Conservation (phyloP, 2,329 filamentous ascomycete genomes). For the Hypoxylon sp. region DNA sequence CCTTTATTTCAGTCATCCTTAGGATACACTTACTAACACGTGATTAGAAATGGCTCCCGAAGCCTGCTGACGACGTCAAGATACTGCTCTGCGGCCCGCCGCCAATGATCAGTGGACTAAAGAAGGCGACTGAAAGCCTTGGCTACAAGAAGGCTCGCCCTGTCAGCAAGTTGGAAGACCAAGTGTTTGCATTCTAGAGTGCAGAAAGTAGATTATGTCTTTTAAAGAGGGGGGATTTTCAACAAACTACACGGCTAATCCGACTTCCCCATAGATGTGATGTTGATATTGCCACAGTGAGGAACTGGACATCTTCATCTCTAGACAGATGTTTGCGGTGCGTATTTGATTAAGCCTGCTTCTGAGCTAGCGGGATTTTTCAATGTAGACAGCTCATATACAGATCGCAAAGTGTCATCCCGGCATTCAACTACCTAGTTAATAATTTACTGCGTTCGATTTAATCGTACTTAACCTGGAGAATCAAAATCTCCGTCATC, state of each 20-base stretch:
- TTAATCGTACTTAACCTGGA: constrained; percentile 1
- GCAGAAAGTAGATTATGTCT: not conserved
- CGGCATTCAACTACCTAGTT: not conserved
- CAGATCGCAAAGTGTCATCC: constrained; percentile 7
- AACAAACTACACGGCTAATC: constrained; percentile 10
- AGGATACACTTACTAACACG: constrained; percentile 47
- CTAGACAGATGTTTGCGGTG: not conserved
- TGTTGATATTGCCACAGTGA: not conserved
- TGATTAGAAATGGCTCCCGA: constrained; percentile 81
- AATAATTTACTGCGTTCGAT: constrained; percentile 15
- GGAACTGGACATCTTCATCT: not conserved
- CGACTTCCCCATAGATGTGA: not conserved
- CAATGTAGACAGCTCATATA: constrained; percentile 6
- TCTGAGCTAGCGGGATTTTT: not conserved
- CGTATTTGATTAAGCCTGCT: not conserved
- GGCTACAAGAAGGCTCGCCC: constrained; percentile 94
- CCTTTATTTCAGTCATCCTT: not conserved
- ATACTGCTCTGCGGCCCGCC: constrained; percentile 94
- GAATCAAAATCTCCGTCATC: constrained; percentile 14
- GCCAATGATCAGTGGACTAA: constrained; percentile 96
- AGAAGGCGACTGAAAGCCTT: constrained; percentile 91
- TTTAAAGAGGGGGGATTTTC: not conserved
- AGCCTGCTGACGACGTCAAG: constrained; percentile 89
- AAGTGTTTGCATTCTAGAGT: constrained; percentile 93
- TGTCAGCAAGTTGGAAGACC: constrained; percentile 97